Evolutionary conservation across 2,329 filamentous ascomycete species (phyloP), one percentile per base, ranked within the genome.

Genomic region (Penicillium sp.): DNA sequence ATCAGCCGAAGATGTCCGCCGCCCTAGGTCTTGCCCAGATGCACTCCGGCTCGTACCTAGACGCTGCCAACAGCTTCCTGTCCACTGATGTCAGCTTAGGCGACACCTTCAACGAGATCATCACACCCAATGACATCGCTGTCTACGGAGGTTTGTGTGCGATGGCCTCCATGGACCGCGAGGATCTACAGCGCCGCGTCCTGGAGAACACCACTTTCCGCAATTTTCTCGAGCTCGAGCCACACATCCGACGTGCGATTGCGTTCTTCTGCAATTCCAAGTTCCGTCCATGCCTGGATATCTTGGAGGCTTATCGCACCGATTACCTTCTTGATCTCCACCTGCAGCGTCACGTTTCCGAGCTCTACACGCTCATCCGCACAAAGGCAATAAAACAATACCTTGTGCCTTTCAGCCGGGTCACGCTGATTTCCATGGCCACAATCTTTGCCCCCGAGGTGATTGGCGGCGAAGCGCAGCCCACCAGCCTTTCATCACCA

Each of bases 301-400:
- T 94, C 38, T 84, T 99, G 0, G 90, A 95, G 69, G 84, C 87
- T 5, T 94, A 95, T 75, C 88, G 88, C 52, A 80, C 87, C 38
- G 95, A 99, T 75, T 98, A 95, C 73, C 82, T 93, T n/a, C 86
- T 98, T 5, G 95, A 99, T 71, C 81, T 96, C 20, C 89, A 96
- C 74, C 84, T 99, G 6, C 88, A 90, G 60, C 86, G 83, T 62
- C 90, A 96, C 65, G 81, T 97, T 17, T 72, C 83, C 39, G 78
- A 80, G 1, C 81, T 99, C 20, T 95, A 93, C 78, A 81, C 84
- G 11, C 80, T 82, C 50, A 92, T 99, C 67, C 87, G 95, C 59
- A 90, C 85, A 70, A 97, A 97, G 79, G 94, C 93, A 70, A 97
- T 99, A 60, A 86, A 93, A 25, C 91, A 96, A 71, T 98, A 97